Percentiles rank a stretch among this genome's conserved stretches.
Evolutionary conservation across 768 basidiomycete species (phyloP).

Genomic region (Lactifluus rugatus): DNA sequence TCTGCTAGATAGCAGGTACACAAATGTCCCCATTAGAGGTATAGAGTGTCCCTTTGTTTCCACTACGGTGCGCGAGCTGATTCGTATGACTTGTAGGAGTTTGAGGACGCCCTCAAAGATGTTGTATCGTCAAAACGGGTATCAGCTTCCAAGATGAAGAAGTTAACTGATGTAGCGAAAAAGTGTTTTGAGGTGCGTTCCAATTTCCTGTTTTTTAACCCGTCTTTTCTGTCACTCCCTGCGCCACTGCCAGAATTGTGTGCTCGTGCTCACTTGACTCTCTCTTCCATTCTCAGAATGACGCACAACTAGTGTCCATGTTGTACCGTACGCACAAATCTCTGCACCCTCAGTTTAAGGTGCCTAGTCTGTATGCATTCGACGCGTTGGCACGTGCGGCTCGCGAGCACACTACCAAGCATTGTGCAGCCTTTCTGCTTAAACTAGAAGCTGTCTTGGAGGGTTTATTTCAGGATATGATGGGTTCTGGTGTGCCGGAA

Average conservation of each 20-base stretch:
- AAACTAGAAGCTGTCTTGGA: conserved; percentile 90
- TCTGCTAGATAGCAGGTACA: background rate
- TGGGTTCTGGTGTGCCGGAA: conserved; percentile 52
- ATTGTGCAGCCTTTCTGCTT: conserved; percentile 70
- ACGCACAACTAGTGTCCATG: conserved; percentile 79
- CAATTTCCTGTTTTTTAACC: background rate
- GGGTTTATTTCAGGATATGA: conserved; percentile 80
- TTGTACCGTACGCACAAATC: conserved; percentile 86
- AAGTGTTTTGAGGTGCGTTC: conserved; percentile 63
- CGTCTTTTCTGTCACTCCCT: conserved; percentile 1
- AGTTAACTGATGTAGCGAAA: conserved; percentile 66
- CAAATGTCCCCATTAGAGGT: conserved; percentile 23
- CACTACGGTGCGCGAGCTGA: background rate
- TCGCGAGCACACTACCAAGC: conserved; percentile 55
- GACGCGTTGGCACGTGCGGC: conserved; percentile 89
- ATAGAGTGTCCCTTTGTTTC: background rate
- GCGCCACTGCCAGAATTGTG: background rate
- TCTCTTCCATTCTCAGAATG: conserved; percentile 42
- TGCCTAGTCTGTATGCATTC: conserved; percentile 86
- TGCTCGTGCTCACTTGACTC: background rate
- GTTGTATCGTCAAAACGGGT: conserved; percentile 75
- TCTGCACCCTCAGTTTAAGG: conserved; percentile 56
- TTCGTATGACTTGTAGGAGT: conserved; percentile 45
- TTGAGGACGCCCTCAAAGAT: conserved; percentile 72
- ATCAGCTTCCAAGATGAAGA: conserved; percentile 78